Percentiles rank a stretch among this genome's conserved stretches.
These are phyloP conservation scores for Bryopsis sp. DNA, from an alignment of 139 green algal species.

Conservation along the genomic window DNA sequence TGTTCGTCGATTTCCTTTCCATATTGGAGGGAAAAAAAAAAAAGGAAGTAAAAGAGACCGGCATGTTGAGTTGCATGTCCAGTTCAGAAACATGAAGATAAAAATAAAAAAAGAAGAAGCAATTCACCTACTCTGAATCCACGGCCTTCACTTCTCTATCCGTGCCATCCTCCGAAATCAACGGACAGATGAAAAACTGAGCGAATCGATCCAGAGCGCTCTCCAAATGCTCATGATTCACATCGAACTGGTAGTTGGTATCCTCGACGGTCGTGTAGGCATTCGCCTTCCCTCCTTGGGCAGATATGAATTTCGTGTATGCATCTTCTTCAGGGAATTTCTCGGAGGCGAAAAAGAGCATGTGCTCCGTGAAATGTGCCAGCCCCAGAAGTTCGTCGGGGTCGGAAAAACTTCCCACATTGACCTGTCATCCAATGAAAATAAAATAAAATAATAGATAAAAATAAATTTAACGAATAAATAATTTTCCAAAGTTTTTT, in stretches of 20 bases:
- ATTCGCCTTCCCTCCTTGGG: constrained; percentile 79
- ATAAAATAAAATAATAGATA: constrained; percentile 11
- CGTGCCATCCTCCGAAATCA: constrained; percentile 63
- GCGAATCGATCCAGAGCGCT: constrained; percentile 86
- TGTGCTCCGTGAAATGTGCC: constrained; percentile 94
- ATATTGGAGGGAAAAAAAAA: constrained; percentile 66
- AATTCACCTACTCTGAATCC: constrained; percentile 60
- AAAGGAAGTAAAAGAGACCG: background rate
- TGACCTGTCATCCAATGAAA: constrained; percentile 43
- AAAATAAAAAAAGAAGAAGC: background rate
- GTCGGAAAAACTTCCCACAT: constrained; percentile 82
- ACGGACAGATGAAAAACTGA: constrained; percentile 86
- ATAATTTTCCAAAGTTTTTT: too few relatives aligned
- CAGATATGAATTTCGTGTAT: constrained; percentile 83
- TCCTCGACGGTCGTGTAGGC: constrained; percentile 90
- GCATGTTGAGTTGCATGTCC: background rate
- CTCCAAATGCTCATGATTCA: constrained; percentile 55
- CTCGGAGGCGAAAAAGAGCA: constrained; percentile 98
- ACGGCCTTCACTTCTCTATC: constrained; percentile 84
- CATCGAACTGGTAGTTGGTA: constrained; percentile 91
- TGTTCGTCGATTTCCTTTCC: constrained; percentile 35
- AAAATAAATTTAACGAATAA: too few relatives aligned
- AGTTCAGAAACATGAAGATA: background rate
- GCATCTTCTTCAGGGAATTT: constrained; percentile 93
- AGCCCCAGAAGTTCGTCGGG: constrained; percentile 74